phyloP scores from a whole-genome alignment of 108 stramenopile genomes.

The Skeletonema marinoi region DNA sequence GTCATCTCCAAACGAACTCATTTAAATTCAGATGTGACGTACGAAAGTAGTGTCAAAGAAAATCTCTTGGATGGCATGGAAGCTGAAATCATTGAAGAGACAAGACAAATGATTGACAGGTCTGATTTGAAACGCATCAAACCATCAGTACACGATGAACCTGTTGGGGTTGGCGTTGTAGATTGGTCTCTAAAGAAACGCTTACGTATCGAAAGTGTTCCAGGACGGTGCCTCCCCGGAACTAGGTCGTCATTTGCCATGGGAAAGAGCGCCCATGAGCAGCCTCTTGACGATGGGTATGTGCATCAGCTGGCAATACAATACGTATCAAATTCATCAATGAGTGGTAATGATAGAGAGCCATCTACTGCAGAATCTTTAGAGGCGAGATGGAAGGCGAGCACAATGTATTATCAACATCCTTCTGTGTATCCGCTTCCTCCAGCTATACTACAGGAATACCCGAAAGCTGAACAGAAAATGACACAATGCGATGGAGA shows the following conservation, averaged over 20 bases:
- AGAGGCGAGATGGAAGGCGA: constrained; percentile 37
- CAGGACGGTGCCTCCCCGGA: constrained; percentile 30
- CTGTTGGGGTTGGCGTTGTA: constrained; percentile 23
- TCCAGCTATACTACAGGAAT: constrained; percentile 5
- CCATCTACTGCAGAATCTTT: constrained; percentile 19
- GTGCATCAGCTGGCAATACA: constrained; percentile 29
- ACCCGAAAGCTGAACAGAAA: background rate
- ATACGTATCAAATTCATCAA: constrained; percentile 9
- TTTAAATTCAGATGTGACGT: constrained; percentile 5
- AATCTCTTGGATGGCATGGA: constrained; percentile 11
- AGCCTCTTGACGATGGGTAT: constrained; percentile 20
- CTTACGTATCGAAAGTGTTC: constrained; percentile 26
- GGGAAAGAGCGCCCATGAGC: background rate
- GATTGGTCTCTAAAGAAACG: constrained; percentile 53
- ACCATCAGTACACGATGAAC: constrained; percentile 8
- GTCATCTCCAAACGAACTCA: constrained; percentile 9
- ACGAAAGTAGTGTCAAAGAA: background rate
- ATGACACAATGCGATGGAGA: background rate
- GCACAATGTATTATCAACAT: constrained; percentile 52
- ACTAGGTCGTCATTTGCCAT: background rate
- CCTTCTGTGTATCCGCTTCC: constrained; percentile 50
- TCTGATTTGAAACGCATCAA: background rate
- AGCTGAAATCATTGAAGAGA: constrained; percentile 15
- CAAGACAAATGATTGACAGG: constrained; percentile 9
- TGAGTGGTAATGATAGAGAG: background rate